These are phyloP conservation scores for Yueomyces sp. DNA, from an alignment of 805 yeast genomes.

Conservation along the genomic window DNA sequence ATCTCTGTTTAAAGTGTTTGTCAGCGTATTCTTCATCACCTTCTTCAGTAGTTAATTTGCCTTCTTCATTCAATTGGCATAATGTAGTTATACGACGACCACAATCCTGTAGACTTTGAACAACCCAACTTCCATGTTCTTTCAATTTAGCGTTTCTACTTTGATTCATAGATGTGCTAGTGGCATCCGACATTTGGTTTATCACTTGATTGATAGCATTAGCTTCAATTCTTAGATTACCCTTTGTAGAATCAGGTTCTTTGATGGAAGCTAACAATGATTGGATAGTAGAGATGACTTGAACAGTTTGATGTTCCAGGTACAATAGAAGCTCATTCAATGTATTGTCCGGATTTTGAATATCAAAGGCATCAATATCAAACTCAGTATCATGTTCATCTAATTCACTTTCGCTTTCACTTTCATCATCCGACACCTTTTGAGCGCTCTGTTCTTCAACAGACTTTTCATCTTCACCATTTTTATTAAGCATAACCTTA, in stretches of 20 bases:
- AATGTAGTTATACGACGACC: constrained; percentile 67
- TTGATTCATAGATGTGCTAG: constrained; percentile 77
- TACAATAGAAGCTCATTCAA: constrained; percentile 71
- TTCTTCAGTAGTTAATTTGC: constrained; percentile 18
- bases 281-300: constrained; percentile 83
- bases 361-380: constrained; percentile 64
- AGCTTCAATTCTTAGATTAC: constrained; percentile 59
- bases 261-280: constrained; percentile 64
- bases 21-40: constrained; percentile 62
- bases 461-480: background rate
- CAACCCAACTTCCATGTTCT: constrained; percentile 88
- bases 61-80: constrained; percentile 31
- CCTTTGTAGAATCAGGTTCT: constrained; percentile 63
- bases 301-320: constrained; percentile 86
- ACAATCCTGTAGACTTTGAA: constrained; percentile 75
- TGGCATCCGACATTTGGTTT: constrained; percentile 79
- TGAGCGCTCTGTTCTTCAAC: background rate
- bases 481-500: background rate
- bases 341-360: constrained; percentile 80
- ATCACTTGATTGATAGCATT: constrained; percentile 68
- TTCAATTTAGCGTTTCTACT: constrained; percentile 72
- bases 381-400: constrained; percentile 29
- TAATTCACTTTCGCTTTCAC: constrained; percentile 7
- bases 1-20: constrained; percentile 78
- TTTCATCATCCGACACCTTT: constrained; percentile 1